These are phyloP conservation scores for Gnetum montanum DNA, from an alignment of 75 land plant species.

Conservation along the genomic window DNA sequence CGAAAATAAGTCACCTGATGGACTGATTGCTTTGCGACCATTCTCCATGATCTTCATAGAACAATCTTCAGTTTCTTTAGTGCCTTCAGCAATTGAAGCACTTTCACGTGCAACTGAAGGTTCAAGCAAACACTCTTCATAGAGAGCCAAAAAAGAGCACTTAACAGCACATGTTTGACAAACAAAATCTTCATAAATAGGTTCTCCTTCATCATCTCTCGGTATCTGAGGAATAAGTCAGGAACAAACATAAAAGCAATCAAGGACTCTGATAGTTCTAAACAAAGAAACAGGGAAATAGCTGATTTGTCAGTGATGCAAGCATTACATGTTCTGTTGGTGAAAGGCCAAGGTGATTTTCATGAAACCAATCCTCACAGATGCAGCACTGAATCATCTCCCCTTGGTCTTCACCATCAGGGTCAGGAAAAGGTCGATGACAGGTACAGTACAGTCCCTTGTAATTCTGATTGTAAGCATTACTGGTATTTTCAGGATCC, in stretches of 20 bases:
- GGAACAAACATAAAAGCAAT: not conserved
- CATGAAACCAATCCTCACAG: slow-evolving; percentile 99
- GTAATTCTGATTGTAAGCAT: slow-evolving; percentile 89
- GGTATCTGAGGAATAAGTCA: slow-evolving; percentile 65
- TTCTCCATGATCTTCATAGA: slow-evolving; percentile 1
- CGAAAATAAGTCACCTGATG: not conserved
- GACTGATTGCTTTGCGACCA: not conserved
- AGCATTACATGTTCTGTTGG: slow-evolving; percentile 59
- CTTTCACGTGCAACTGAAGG: not conserved
- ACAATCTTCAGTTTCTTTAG: not conserved
- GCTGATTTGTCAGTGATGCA: not conserved
- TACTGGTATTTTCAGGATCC: slow-evolving; percentile 61
- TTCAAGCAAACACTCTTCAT: slow-evolving; percentile 18
- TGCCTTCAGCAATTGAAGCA: not conserved
- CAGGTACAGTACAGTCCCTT: slow-evolving; percentile 89
- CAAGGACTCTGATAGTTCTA: slow-evolving; percentile 5
- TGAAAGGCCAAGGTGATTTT: slow-evolving; percentile 72
- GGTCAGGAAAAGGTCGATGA: slow-evolving; percentile 81
- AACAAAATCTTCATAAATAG: slow-evolving; percentile 79
- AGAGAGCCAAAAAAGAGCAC: slow-evolving; percentile 58
- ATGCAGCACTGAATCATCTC: slow-evolving; percentile 99
- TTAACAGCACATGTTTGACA: slow-evolving; percentile 58
- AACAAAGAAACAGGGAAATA: not conserved
- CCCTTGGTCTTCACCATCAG: slow-evolving; percentile 62
- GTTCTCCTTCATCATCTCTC: slow-evolving; percentile 95